phyloP scores from a whole-genome alignment of 1,284 basidiomycete genomes.

The Sanguinoderma infundibulare region DNA sequence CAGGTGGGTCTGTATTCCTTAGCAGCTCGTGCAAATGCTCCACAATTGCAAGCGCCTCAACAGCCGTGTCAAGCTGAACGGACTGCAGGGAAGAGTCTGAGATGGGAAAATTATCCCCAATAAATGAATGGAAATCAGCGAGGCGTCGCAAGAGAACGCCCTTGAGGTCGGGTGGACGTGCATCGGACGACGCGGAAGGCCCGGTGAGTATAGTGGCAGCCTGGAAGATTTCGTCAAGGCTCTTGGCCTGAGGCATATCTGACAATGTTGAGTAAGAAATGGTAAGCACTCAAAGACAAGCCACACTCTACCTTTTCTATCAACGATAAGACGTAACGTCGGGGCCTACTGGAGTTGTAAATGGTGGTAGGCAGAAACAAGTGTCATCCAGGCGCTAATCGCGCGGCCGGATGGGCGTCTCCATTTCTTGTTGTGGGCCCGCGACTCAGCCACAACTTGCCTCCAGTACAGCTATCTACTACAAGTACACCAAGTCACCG shows the following conservation, averaged over 20 bases:
- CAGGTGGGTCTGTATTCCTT: constrained; percentile 23
- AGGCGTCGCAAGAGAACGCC: constrained; percentile 14
- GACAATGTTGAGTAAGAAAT: too few species aligned
- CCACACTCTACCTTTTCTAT: too few species aligned
- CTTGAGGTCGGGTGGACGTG: constrained; percentile 14
- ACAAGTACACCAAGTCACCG: too few species aligned
- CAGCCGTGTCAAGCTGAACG: constrained; percentile 58
- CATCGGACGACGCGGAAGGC: constrained; percentile 8
- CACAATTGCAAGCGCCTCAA: constrained; percentile 57
- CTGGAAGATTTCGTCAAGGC: constrained; percentile 6
- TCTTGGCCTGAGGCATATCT: neutral
- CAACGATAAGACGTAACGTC: too few species aligned
- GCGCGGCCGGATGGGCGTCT: too few species aligned
- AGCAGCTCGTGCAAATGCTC: constrained; percentile 54
- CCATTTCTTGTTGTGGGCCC: too few species aligned
- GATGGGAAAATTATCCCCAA: neutral
- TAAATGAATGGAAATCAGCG: neutral
- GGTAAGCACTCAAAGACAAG: too few species aligned
- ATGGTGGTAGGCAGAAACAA: too few species aligned
- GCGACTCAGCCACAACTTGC: too few species aligned
- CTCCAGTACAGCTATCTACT: too few species aligned
- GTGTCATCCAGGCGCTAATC: too few species aligned
- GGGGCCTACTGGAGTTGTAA: too few species aligned
- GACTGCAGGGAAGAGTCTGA: constrained; percentile 41
- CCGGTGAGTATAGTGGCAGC: constrained; percentile 16